Evolutionary conservation across 306 rosid species (phyloP).

Genomic region (Begonia loranthoides): DNA sequence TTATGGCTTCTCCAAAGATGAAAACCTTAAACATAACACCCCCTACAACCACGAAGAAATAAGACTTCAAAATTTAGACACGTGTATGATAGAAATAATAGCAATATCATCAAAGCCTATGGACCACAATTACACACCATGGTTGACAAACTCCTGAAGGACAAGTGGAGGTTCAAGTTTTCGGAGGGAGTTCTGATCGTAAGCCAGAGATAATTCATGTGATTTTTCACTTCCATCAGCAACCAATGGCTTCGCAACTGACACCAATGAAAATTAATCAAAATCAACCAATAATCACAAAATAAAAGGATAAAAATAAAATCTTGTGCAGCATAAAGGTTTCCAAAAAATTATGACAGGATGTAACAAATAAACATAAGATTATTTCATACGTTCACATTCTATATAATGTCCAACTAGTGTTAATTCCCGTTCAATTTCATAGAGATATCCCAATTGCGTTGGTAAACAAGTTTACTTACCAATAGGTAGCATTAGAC

Average conservation of each 20-base stretch:
- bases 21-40: conserved; percentile 91
- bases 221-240: conserved; percentile 90
- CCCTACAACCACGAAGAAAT: conserved; percentile 29
- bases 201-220: conserved; percentile 79
- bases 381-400: too few species aligned
- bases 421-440: neutral
- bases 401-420: too few species aligned
- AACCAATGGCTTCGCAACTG: conserved; percentile 91
- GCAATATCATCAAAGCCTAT: conserved; percentile 5
- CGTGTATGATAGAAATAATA: neutral
- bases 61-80: conserved; percentile 4
- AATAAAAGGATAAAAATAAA: conserved; percentile 2
- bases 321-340: neutral
- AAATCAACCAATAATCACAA: neutral
- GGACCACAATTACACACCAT: conserved; percentile 36
- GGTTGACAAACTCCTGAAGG: conserved; percentile 89
- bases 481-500: conserved; percentile 76
- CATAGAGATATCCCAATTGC: neutral
- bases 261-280: conserved; percentile 2
- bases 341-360: too few species aligned
- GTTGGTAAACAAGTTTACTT: conserved; percentile 18
- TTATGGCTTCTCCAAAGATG: conserved; percentile 84
- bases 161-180: conserved; percentile 88
- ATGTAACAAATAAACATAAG: too few species aligned
- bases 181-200: conserved; percentile 60